Evolutionary conservation across 2,329 filamentous ascomycete genomes (phyloP), one percentile per base, ranked within the genome.

Genomic region (Colletotrichum sp.): DNA sequence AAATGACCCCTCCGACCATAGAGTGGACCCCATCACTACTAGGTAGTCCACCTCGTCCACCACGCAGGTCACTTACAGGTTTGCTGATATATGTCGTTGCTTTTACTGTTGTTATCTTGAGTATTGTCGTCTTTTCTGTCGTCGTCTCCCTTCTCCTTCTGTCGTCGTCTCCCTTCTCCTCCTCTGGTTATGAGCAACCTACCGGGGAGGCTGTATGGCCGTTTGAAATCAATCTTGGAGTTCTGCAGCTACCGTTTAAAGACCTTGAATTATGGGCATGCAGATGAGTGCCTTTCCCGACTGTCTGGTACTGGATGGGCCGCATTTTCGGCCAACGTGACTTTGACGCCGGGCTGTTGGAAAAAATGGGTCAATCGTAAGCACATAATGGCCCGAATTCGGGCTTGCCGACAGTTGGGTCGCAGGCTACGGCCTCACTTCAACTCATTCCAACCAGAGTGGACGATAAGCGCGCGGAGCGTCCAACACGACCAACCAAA

Each of bases 1-100:
- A 0, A 0, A 52, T 52, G 10, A 21, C 6, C 44, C n/a, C 6
- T 52, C 4, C 0, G 1, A 1, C 0, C n/a, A 3, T 52, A 12
- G 6, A 52, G 44, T 52, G n/a, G n/a, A 49, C 4, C 39, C 18
- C 39, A n/a, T n/a, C 39, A 5, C 36, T 16, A 36, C 32, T 34
- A 36, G 34, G 16, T 18, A 49, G 18, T n/a, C n/a, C 44, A 49
- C n/a, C n/a, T n/a, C n/a, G 6, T 12, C 10, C 44, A 52, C 44
- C 9, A 49, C 18, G 39, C 44, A 52, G 44, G n/a, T 21, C 44
- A 21, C n/a, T 21, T 49, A n/a, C 9, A n/a, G 5, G 9, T 52
- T 52, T 52, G 10, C n/a, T 52, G n/a, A 21, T 21, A 21, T 52
- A 21, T 3, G n/a, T 52, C 44, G 44, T 52, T 13, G 9, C 4